Conservation (phyloP, 1,284 basidiomycete genomes). For the Ceratobasidium sp. region DNA sequence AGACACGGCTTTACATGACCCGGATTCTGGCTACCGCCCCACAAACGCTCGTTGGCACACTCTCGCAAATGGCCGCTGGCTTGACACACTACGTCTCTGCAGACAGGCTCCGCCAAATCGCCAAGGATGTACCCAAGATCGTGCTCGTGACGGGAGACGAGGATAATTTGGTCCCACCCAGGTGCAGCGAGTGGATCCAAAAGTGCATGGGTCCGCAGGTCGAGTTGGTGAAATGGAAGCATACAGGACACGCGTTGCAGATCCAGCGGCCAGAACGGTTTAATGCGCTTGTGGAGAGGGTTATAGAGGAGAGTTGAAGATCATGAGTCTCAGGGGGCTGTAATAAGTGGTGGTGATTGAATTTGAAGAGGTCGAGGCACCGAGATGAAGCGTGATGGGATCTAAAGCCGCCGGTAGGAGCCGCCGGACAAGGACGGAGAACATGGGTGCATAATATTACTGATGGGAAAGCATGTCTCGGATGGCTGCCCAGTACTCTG, state of each 20-base stretch:
- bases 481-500: conserved; percentile 79
- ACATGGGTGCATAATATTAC: conserved; percentile 55
- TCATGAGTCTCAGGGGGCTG: not conserved
- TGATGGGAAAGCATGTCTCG: conserved; percentile 85
- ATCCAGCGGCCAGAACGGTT: conserved; percentile 67
- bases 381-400: not conserved
- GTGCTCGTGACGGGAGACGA: conserved; percentile 80
- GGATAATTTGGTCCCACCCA: conserved; percentile 74
- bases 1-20: conserved; percentile 65
- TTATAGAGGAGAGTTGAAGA: conserved; percentile 66
- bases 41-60: conserved; percentile 72
- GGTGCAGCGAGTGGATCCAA: conserved; percentile 71
- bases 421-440: not conserved
- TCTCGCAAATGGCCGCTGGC: conserved; percentile 83
- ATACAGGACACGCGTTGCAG: conserved; percentile 77
- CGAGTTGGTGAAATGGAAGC: conserved; percentile 73
- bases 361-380: too few species aligned
- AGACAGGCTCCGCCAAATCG: conserved; percentile 68
- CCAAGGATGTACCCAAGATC: conserved; percentile 70
- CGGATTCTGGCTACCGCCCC: conserved; percentile 70
- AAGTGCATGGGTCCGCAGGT: conserved; percentile 72
- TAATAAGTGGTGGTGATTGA: not conserved
- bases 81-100: conserved; percentile 76
- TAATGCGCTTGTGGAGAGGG: conserved; percentile 70
- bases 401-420: conserved; percentile 15